Evolutionary conservation across 371 early-diverging fungal species (phyloP).

Genomic region (Phascolomyces articulosus): DNA sequence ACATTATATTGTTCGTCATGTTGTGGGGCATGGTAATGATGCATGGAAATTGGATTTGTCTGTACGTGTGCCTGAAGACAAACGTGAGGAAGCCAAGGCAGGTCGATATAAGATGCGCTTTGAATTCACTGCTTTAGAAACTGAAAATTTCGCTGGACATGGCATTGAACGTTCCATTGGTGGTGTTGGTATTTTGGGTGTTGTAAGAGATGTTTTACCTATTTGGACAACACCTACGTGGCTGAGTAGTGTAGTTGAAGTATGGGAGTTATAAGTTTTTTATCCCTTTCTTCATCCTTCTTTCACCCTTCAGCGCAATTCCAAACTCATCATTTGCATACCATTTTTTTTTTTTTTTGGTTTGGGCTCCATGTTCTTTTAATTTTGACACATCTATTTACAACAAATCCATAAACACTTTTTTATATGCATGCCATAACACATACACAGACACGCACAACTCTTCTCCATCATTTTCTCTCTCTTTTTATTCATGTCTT

Average conservation of each 20-base stretch:
- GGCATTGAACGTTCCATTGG: constrained; percentile 57
- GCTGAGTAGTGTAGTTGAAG: constrained; percentile 55
- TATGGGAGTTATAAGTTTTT: constrained; percentile 54
- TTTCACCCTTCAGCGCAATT: too few species aligned
- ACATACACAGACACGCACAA: too few species aligned
- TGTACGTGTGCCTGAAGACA: constrained; percentile 46
- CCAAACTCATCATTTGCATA: too few species aligned
- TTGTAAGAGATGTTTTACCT: constrained; percentile 53
- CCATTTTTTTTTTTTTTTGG: too few species aligned
- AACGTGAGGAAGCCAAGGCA: constrained; percentile 40
- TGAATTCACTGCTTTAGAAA: constrained; percentile 59
- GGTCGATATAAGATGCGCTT: constrained; percentile 47
- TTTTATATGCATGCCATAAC: too few species aligned
- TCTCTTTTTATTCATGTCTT: too few species aligned
- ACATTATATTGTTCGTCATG: constrained; percentile 68
- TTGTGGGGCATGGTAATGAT: constrained; percentile 64
- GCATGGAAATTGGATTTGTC: constrained; percentile 58
- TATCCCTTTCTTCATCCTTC: too few species aligned
- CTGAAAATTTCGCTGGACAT: constrained; percentile 55
- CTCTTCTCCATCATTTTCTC: too few species aligned
- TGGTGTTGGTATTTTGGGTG: constrained; percentile 58
- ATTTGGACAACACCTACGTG: constrained; percentile 67
- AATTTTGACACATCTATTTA: too few species aligned
- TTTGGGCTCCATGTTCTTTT: too few species aligned
- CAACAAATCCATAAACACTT: too few species aligned